These are phyloP conservation scores for Ophiocordyceps robertsii DNA, from an alignment of 2,329 filamentous ascomycete genomes.

Conservation along the genomic window DNA sequence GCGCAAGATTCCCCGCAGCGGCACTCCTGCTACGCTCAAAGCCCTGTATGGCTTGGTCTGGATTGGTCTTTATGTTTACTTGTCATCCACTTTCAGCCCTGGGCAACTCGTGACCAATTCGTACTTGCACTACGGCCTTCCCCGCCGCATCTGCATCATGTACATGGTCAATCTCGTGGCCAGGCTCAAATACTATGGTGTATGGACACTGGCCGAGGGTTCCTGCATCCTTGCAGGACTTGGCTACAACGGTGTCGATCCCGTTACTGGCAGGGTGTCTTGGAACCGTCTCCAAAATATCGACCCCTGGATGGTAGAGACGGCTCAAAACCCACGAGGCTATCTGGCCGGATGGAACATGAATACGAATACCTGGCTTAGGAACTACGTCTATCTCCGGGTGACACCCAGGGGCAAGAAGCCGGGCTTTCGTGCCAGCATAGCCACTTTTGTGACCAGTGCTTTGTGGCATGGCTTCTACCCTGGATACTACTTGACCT, in stretches of 20 bases:
- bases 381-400: slow-evolving; percentile 89
- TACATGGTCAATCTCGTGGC: slow-evolving; percentile 74
- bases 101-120: slow-evolving; percentile 49
- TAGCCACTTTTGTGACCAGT: slow-evolving; percentile 89
- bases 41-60: slow-evolving; percentile 59
- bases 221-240: slow-evolving; percentile 88
- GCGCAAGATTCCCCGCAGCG: slow-evolving; percentile 84
- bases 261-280: slow-evolving; percentile 67
- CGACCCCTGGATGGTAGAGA: slow-evolving; percentile 71
- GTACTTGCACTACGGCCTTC: slow-evolving; percentile 55
- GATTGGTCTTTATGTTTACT: slow-evolving; percentile 65
- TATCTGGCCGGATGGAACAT: slow-evolving; percentile 96
- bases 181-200: slow-evolving; percentile 90
- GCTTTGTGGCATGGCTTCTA: slow-evolving; percentile 98
- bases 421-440: slow-evolving; percentile 84
- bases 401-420: slow-evolving; percentile 94
- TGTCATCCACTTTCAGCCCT: slow-evolving; percentile 54
- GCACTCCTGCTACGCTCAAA: slow-evolving; percentile 71
- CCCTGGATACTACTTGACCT: slow-evolving; percentile 87
- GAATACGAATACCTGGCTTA: slow-evolving; percentile 93
- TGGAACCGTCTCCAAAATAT: slow-evolving; percentile 89
- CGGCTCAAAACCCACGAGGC: slow-evolving; percentile 82
- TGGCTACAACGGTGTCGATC: slow-evolving; percentile 87
- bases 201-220: slow-evolving; percentile 88
- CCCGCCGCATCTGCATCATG: slow-evolving; percentile 62